These are phyloP conservation scores for Talaromyces adpressus DNA, from an alignment of 495 filamentous ascomycete species.

Conservation along the genomic window DNA sequence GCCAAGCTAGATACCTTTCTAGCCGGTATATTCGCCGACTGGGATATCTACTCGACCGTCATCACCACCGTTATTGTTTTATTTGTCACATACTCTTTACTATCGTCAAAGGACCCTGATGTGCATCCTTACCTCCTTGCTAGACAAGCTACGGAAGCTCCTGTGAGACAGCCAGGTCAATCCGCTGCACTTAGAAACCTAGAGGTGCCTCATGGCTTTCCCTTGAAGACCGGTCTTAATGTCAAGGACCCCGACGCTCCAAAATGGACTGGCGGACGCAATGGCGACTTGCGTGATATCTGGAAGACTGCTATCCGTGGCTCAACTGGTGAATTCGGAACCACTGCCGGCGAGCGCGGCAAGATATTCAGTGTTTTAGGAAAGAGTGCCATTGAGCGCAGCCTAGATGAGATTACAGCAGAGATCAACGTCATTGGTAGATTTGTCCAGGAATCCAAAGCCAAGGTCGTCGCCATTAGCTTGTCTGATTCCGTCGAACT, in stretches of 20 bases:
- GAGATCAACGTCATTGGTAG: conserved; percentile 85
- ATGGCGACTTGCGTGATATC: conserved; percentile 88
- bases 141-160: conserved; percentile 69
- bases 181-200: conserved; percentile 75
- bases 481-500: conserved; percentile 91
- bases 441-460: conserved; percentile 58
- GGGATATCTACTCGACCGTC: conserved; percentile 68
- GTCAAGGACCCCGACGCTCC: conserved; percentile 77
- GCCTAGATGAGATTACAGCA: conserved; percentile 63
- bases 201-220: conserved; percentile 76
- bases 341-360: conserved; percentile 52
- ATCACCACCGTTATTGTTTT: conserved; percentile 52
- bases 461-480: conserved; percentile 80
- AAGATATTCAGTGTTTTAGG: conserved; percentile 79
- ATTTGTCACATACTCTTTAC: conserved; percentile 55
- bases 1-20: conserved; percentile 62
- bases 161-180: conserved; percentile 76
- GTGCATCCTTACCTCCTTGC: conserved; percentile 85
- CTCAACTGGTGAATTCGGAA: conserved; percentile 49
- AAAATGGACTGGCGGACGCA: conserved; percentile 72
- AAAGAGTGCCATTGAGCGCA: conserved; percentile 60
- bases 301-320: conserved; percentile 75
- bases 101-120: conserved; percentile 67
- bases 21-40: conserved; percentile 61
- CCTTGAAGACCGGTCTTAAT: conserved; percentile 72